These are phyloP conservation scores for Anastatica hierochuntica DNA, from an alignment of 345 rosid species.

Conservation along the genomic window DNA sequence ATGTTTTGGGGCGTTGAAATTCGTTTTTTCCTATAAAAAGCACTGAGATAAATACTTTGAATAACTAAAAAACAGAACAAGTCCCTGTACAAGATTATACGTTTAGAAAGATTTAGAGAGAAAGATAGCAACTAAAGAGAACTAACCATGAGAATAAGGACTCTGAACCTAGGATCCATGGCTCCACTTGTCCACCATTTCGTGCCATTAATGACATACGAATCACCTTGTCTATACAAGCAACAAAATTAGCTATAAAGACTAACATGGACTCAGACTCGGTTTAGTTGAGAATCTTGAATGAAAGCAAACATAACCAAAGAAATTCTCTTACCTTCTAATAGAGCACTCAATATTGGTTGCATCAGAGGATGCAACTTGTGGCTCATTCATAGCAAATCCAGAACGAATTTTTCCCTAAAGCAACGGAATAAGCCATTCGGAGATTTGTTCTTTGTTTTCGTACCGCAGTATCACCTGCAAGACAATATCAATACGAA, in stretches of 20 bases:
- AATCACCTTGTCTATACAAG: constrained; percentile 61
- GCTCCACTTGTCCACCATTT: constrained; percentile 99
- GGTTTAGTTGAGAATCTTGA: not conserved
- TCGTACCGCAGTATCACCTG: too few species aligned
- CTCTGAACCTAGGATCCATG: constrained; percentile 94
- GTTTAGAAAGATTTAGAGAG: too few species aligned
- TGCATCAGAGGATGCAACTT: constrained; percentile 98
- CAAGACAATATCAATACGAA: too few species aligned
- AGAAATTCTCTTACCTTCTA: constrained; percentile 45
- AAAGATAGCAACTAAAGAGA: too few species aligned
- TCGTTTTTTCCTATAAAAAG: constrained; percentile 80
- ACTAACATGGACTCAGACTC: too few species aligned
- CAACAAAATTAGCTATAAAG: too few species aligned
- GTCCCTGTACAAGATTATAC: not conserved
- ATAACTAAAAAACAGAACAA: not conserved
- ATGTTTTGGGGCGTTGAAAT: constrained; percentile 67
- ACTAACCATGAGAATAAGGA: constrained; percentile 94
- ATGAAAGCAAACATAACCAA: not conserved
- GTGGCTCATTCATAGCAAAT: constrained; percentile 98
- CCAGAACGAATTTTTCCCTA: constrained; percentile 91
- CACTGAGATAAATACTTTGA: not conserved
- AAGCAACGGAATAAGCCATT: constrained; percentile 87
- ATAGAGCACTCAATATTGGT: constrained; percentile 95
- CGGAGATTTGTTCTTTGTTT: too few species aligned
- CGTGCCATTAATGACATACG: constrained; percentile 69